These are phyloP conservation scores for Licmophora abbreviata DNA, from an alignment of 108 stramenopile species.

Conservation along the genomic window DNA sequence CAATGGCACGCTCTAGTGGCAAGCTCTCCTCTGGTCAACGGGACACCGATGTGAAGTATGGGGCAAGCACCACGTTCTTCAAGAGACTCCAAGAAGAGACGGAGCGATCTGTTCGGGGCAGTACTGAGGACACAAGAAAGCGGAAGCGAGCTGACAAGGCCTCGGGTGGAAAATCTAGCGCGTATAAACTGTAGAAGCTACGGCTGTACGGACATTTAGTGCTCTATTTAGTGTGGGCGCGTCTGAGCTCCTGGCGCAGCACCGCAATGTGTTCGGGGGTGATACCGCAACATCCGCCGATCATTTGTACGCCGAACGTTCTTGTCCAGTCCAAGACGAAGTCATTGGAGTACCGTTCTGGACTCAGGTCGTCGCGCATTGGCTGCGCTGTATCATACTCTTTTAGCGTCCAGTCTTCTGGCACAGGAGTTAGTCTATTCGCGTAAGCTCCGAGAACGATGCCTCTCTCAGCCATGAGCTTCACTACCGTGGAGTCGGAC, in stretches of 20 bases:
- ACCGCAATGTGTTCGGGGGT: conserved; percentile 61
- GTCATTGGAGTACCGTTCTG: conserved; percentile 45
- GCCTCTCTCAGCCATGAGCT: conserved; percentile 2
- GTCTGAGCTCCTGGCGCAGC: neutral
- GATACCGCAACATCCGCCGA: conserved; percentile 88
- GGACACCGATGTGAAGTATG: conserved; percentile 70
- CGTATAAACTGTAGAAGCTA: conserved; percentile 18
- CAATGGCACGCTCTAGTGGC: conserved; percentile 77
- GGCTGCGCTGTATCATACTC: conserved; percentile 64
- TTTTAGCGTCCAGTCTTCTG: conserved; percentile 65
- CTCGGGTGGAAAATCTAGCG: conserved; percentile 25
- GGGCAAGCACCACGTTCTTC: conserved; percentile 89
- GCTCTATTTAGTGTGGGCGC: neutral
- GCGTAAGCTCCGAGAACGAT: conserved; percentile 73
- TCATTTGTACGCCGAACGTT: conserved; percentile 31
- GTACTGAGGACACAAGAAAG: conserved; percentile 1
- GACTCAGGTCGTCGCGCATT: conserved; percentile 60
- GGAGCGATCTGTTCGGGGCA: conserved; percentile 41
- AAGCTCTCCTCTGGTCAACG: conserved; percentile 61
- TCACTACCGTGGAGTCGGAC: conserved; percentile 15
- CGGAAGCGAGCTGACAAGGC: conserved; percentile 7
- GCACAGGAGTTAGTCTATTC: conserved; percentile 67
- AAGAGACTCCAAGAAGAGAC: conserved; percentile 80
- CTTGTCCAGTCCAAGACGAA: conserved; percentile 61
- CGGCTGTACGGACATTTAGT: neutral